Base-by-base conservation (phyloP, 768 basidiomycete genomes). In the Paxillus ammoniavirescens region DNA sequence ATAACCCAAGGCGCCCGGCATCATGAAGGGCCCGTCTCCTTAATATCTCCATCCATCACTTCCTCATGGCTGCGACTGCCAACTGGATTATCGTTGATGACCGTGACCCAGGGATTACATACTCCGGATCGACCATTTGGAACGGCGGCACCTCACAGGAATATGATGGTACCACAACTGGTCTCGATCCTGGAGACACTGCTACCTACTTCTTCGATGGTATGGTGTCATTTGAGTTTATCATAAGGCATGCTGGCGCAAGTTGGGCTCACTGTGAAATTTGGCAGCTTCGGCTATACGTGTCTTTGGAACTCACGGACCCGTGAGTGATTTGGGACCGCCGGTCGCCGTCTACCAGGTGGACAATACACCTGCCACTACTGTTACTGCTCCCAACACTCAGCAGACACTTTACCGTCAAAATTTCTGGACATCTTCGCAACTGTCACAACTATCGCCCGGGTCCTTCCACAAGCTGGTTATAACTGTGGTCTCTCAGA, bases 271-370 rank as follows among this genome's bases (percentile, higher is more conserved):
- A 38, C 37, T 38, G 37, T 38, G 13, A 13, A n/a, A 5, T 26
- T 46, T 33, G 43, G 35, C 17, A 57, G 56, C 54, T 18, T 57
- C 41, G n/a, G 41, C 37, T 23, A 55, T 55, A 35, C 26, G 30
- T 41, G 37, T 56, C 18, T 45, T 38, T 12, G 49, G 43, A 45
- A 51, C 53, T 15, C 26, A 10, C 6, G 26, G 26, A 26, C 26
- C 26, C 26, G 6, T 26, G 5, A 26, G 30, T 23, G 33, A n/a
- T 9, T 47, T n/a, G 5, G 53, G 17, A 30, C 54, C 53, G 2
- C 36, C 36, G n/a, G 14, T 40, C n/a, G 47, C 17, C 42, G 2
- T 44, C 21, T 44, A 54, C 30, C 30, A 56, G 23, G 55, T 55
- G 21, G 47, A 57, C 17, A 3, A 23, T 17, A 4, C 42, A 2